phyloP scores from a whole-genome alignment of 768 basidiomycete species.

The Psilocybe subaeruginosa region DNA sequence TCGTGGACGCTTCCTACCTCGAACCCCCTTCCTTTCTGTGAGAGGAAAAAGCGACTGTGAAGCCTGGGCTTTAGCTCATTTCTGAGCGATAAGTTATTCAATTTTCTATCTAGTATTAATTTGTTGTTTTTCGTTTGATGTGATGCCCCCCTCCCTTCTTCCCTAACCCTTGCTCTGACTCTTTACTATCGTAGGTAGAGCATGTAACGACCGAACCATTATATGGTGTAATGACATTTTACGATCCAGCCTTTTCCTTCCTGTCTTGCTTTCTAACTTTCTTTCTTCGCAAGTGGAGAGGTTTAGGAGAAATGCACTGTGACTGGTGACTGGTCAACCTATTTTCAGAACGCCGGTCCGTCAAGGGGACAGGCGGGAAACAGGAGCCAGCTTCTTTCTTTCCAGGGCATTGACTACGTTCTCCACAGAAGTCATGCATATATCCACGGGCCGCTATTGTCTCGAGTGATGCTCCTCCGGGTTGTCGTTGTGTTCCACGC shows the following conservation, averaged over 20 bases:
- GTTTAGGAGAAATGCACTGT: too few relatives aligned
- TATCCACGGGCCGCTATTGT: not conserved
- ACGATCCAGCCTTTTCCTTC: not conserved
- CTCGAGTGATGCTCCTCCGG: not conserved
- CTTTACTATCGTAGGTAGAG: not conserved
- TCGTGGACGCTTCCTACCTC: not conserved
- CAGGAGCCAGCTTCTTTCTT: not conserved
- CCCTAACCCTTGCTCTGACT: not conserved
- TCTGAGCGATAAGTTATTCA: constrained; percentile 7
- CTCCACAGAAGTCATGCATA: not conserved
- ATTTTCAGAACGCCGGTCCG: not conserved
- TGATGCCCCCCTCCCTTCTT: not conserved
- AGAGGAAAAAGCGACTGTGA: not conserved
- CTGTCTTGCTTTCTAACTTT: not conserved
- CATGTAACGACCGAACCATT: constrained; percentile 10
- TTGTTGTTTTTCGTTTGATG: not conserved
- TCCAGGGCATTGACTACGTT: not conserved
- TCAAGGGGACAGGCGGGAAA: not conserved
- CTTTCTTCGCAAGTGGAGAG: not conserved
- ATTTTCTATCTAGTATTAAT: not conserved
- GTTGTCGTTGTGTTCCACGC: not conserved
- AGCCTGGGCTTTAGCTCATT: not conserved
- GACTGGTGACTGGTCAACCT: not conserved
- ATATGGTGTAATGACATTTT: constrained; percentile 10
- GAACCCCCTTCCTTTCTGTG: not conserved